phyloP scores from a whole-genome alignment of 768 basidiomycete genomes.

The Kwoniella sp. region DNA sequence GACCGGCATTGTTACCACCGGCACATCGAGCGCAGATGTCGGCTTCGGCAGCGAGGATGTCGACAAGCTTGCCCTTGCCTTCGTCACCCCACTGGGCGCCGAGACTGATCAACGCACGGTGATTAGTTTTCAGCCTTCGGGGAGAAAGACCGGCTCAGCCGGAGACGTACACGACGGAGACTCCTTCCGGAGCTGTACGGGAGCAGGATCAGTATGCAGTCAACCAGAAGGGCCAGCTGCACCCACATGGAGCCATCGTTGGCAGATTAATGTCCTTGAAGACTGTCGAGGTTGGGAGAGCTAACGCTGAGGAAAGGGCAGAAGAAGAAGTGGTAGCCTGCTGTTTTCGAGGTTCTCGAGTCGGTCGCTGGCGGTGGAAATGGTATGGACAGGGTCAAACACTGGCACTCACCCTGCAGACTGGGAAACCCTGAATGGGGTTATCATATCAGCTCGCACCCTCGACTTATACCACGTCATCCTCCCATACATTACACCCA shows the following conservation, averaged over 20 bases:
- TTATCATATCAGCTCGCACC: too few species aligned
- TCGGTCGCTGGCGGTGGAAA: too few species aligned
- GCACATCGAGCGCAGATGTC: conserved; percentile 96
- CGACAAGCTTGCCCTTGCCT: conserved; percentile 73
- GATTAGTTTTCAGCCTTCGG: neutral
- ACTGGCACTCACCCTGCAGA: too few species aligned
- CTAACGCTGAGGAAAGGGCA: too few species aligned
- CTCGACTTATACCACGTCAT: conserved; percentile 1
- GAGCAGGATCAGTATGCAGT: neutral
- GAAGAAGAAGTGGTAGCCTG: too few species aligned
- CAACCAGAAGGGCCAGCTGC: neutral
- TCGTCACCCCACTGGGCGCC: conserved; percentile 54
- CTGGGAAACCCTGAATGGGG: too few species aligned
- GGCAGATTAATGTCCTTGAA: too few species aligned
- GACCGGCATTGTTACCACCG: conserved; percentile 97
- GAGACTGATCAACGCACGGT: conserved; percentile 35
- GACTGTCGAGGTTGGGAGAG: too few species aligned
- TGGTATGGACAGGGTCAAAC: too few species aligned
- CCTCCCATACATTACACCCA: neutral
- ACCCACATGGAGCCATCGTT: conserved; percentile 19
- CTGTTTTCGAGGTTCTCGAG: too few species aligned
- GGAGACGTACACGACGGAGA: conserved; percentile 47
- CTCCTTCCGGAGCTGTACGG: conserved; percentile 41
- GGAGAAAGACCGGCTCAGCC: neutral
- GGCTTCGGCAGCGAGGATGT: conserved; percentile 81